These are phyloP conservation scores for Neoboletus subvelutipes DNA, from an alignment of 768 basidiomycete genomes.

Conservation along the genomic window DNA sequence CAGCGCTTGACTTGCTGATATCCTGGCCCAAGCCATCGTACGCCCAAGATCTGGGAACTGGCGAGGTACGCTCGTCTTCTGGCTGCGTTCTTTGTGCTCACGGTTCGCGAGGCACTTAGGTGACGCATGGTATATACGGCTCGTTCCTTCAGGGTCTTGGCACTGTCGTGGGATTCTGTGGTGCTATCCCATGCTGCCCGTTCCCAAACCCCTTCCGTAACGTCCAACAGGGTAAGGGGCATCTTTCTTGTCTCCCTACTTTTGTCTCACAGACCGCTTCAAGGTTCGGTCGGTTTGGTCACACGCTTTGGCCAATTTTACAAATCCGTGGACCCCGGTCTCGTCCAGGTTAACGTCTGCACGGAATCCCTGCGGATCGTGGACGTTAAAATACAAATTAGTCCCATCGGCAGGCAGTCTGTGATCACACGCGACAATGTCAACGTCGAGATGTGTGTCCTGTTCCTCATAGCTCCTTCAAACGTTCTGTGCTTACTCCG, in stretches of 20 bases:
- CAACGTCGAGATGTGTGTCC: slow-evolving; percentile 79
- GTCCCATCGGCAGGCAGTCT: slow-evolving; percentile 77
- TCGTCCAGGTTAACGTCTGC: slow-evolving; percentile 92
- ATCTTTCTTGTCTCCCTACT: slow-evolving; percentile 1
- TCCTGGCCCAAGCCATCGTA: slow-evolving; percentile 70
- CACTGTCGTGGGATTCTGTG: slow-evolving; percentile 58
- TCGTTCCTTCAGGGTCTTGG: slow-evolving; percentile 76
- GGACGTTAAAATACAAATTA: slow-evolving; percentile 96
- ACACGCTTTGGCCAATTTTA: slow-evolving; percentile 96
- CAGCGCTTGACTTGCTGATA: slow-evolving; percentile 5
- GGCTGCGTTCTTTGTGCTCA: not conserved
- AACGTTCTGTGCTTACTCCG: slow-evolving; percentile 1
- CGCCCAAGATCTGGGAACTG: slow-evolving; percentile 81
- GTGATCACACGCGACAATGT: slow-evolving; percentile 98
- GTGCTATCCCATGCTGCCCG: slow-evolving; percentile 83
- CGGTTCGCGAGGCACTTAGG: slow-evolving; percentile 33
- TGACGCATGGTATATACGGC: slow-evolving; percentile 85
- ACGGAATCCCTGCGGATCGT: slow-evolving; percentile 84
- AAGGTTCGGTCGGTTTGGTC: slow-evolving; percentile 87
- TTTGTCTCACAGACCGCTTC: slow-evolving; percentile 18
- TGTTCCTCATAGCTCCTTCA: not conserved
- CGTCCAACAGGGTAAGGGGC: slow-evolving; percentile 70
- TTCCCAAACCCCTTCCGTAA: slow-evolving; percentile 83
- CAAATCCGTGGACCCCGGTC: slow-evolving; percentile 91
- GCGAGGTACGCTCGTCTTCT: slow-evolving; percentile 40